These are phyloP conservation scores for Cyberlindnera americana DNA, from an alignment of 805 yeast genomes.

Conservation along the genomic window DNA sequence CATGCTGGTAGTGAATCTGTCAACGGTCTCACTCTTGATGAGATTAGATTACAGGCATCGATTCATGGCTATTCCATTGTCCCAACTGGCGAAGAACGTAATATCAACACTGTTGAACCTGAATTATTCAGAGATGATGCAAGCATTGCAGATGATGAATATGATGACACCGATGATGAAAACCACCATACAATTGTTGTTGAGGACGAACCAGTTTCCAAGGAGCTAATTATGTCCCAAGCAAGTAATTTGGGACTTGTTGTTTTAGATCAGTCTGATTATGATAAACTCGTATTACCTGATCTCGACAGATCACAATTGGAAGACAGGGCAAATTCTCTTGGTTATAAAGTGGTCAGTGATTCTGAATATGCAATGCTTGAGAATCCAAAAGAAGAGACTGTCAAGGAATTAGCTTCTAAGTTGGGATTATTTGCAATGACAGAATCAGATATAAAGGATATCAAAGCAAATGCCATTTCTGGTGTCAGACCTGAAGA, in stretches of 20 bases:
- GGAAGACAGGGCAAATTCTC: constrained; percentile 10
- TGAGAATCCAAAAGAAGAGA: constrained; percentile 15
- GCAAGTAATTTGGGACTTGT: constrained; percentile 25
- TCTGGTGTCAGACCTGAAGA: constrained; percentile 9
- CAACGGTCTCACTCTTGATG: constrained; percentile 15
- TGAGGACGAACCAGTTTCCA: not conserved
- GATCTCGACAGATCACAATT: constrained; percentile 5
- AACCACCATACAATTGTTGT: constrained; percentile 15
- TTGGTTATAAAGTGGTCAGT: constrained; percentile 26
- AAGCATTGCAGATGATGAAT: constrained; percentile 15
- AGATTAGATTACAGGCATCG: constrained; percentile 19
- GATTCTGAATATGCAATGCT: constrained; percentile 15
- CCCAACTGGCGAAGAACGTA: constrained; percentile 5
- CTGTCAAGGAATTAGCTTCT: constrained; percentile 17
- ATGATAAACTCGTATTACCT: constrained; percentile 12
- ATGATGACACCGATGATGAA: constrained; percentile 15
- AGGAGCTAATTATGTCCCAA: constrained; percentile 9
- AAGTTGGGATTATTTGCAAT: constrained; percentile 19
- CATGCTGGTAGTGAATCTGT: constrained; percentile 11
- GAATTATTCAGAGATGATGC: constrained; percentile 7
- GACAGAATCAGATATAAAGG: constrained; percentile 9
- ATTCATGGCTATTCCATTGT: constrained; percentile 18
- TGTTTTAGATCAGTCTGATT: constrained; percentile 27
- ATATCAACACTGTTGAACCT: not conserved
- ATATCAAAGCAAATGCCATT: constrained; percentile 5